Evolutionary conservation across 139 green algal genomes (phyloP).

Genomic region (Tetraselmis chui): DNA sequence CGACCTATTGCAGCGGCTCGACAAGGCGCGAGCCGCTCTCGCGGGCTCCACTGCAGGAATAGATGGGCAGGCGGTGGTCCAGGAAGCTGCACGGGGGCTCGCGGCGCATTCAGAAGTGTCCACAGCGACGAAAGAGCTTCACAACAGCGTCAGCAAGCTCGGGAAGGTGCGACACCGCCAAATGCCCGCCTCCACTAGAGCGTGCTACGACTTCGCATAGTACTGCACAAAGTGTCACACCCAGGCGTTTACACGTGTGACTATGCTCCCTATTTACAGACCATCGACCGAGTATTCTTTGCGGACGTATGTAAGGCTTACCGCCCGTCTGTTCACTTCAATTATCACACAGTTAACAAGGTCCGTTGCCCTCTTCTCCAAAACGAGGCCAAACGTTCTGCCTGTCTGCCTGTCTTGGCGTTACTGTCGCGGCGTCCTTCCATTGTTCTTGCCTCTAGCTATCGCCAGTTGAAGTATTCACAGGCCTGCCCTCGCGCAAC

Average conservation of each 20-base stretch:
- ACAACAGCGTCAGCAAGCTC: slow-evolving; percentile 59
- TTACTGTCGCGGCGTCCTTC: too few species aligned
- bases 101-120: slow-evolving; percentile 32
- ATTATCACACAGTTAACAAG: slow-evolving; percentile 57
- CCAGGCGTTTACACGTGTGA: too few species aligned
- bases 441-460: too few species aligned
- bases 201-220: too few species aligned
- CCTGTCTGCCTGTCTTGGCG: not conserved
- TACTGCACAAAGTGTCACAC: too few species aligned
- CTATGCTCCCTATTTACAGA: slow-evolving; percentile 41
- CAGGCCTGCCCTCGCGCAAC: not conserved
- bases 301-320: slow-evolving; percentile 64
- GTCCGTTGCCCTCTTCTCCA: slow-evolving; percentile 29
- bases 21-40: slow-evolving; percentile 3
- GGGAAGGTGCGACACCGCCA: slow-evolving; percentile 52
- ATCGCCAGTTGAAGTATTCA: not conserved
- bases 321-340: slow-evolving; percentile 35
- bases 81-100: slow-evolving; percentile 8
- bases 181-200: too few species aligned
- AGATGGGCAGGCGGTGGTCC: slow-evolving; percentile 19
- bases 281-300: slow-evolving; percentile 70
- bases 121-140: slow-evolving; percentile 67
- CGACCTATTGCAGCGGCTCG: slow-evolving; percentile 29
- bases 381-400: too few species aligned
- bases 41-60: not conserved